Evolutionary conservation across 2,329 filamentous ascomycete species (phyloP).

Genomic region (Hymenoscyphus repandus): DNA sequence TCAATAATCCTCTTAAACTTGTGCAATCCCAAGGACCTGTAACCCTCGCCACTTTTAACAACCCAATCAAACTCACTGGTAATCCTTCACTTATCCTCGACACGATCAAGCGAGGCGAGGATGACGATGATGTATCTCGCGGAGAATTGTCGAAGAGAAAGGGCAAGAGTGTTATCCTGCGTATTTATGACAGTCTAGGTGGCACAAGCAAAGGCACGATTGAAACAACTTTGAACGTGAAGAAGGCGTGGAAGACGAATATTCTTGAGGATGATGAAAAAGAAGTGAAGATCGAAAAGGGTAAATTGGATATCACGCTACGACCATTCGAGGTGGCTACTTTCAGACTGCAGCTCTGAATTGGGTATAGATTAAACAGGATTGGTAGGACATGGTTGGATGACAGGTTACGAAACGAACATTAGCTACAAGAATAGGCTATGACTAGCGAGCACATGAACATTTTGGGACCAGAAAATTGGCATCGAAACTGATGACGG

Average conservation of each 20-base stretch:
- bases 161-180: conserved; percentile 74
- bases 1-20: conserved; percentile 74
- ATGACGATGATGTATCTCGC: conserved; percentile 68
- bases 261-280: conserved; percentile 82
- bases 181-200: conserved; percentile 85
- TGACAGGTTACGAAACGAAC: neutral
- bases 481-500: too few species aligned
- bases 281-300: conserved; percentile 45
- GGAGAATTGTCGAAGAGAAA: conserved; percentile 59
- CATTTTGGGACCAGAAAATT: too few species aligned
- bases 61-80: conserved; percentile 62
- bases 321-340: conserved; percentile 83
- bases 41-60: conserved; percentile 37
- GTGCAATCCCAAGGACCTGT: conserved; percentile 39
- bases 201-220: conserved; percentile 72
- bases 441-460: too few species aligned
- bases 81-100: conserved; percentile 72
- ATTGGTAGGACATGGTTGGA: neutral
- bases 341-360: conserved; percentile 57
- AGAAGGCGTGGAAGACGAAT: conserved; percentile 77
- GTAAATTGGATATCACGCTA: conserved; percentile 57
- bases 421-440: neutral
- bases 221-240: conserved; percentile 61
- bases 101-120: conserved; percentile 87
- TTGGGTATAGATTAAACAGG: neutral